Evolutionary conservation across 208 protist genomes (phyloP), one percentile per base, ranked within the genome.

Genomic region (Acanthamoeba divionensis): DNA sequence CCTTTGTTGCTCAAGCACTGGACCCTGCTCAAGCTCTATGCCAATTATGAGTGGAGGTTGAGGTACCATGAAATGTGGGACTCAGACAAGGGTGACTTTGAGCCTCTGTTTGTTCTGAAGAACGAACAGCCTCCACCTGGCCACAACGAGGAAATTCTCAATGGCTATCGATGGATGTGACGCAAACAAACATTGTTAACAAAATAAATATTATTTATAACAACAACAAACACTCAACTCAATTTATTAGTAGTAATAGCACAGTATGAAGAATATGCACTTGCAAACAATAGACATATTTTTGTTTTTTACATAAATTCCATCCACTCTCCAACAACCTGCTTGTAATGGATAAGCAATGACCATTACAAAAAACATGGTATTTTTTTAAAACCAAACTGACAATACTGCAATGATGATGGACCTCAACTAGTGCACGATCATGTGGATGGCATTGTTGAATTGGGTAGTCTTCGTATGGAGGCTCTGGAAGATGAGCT

Each of bases 401-500:
- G n/a, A 60, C n/a, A 73, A 73, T 52, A 52, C 15, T 52, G n/a
- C 66, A 33, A 75, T 24, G 21, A 4, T 24, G 4, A n/a, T 85
- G 31, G 2, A n/a, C 73, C 57, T 21, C n/a, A n/a, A n/a, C n/a
- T 36, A 31, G 45, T 92, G 89, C 0, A 65, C 90, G 7, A 92
- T 33, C 38, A 93, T 89, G 91, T 94, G 92, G 55, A 94, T 80
- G 31, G 80, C 79, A 89, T 93, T 92, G 75, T 94, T 94, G 75
- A 94, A 45, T 47, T 90, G 90, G 2, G 91, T 93, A 29, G 90
- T 85, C 89, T 67, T 93, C 13, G 18, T 65, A 9, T 82, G 57
- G 45, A 94, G 8, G 41, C 67, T 52, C n/a, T 90, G 73, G 69
- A 66, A 26, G 31, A 95, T 95, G 48, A 95, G 90, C 85, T 90